Conservation (phyloP, 768 basidiomycete genomes). For the Ephemerocybe angulata region DNA sequence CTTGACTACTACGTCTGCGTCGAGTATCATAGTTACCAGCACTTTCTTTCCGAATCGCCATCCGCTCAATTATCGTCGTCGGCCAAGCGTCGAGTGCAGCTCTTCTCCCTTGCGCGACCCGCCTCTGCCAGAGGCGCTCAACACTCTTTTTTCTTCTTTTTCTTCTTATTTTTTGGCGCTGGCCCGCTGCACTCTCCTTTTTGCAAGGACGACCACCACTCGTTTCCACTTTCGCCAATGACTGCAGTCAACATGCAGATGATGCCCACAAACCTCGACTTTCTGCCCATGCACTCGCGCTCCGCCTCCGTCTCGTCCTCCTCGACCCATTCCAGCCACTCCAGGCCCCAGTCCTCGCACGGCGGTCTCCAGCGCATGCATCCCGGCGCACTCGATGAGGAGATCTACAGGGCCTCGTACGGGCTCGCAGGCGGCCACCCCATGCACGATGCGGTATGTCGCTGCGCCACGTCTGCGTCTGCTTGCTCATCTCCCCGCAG, state of each 20-base stretch:
- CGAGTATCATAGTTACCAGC: slow-evolving; percentile 15
- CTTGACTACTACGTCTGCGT: slow-evolving; percentile 5
- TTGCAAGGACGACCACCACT: slow-evolving; percentile 7
- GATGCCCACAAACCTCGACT: slow-evolving; percentile 70
- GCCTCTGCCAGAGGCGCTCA: slow-evolving; percentile 8
- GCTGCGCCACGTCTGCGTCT: slow-evolving; percentile 8
- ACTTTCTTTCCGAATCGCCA: slow-evolving; percentile 15
- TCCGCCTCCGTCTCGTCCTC: slow-evolving; percentile 76
- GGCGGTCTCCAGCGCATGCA: slow-evolving; percentile 55
- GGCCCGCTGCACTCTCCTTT: slow-evolving; percentile 18
- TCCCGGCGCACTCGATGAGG: slow-evolving; percentile 53
- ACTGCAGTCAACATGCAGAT: slow-evolving; percentile 73
- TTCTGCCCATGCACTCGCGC: slow-evolving; percentile 67
- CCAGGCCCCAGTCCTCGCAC: slow-evolving; percentile 77
- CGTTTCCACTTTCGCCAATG: slow-evolving; percentile 34
- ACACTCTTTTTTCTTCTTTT: slow-evolving; percentile 20
- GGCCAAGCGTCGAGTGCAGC: slow-evolving; percentile 20
- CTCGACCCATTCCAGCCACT: slow-evolving; percentile 67
- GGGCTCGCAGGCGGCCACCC: slow-evolving; percentile 45
- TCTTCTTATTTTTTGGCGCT: slow-evolving; percentile 24
- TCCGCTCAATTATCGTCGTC: slow-evolving; percentile 36
- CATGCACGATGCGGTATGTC: slow-evolving; percentile 46
- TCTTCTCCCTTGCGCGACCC: slow-evolving; percentile 19
- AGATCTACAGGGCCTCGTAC: slow-evolving; percentile 67
- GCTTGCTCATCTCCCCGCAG: slow-evolving; percentile 32